Base-by-base conservation (phyloP, 352 stramenopile genomes). In the Phytophthora quininea region DNA sequence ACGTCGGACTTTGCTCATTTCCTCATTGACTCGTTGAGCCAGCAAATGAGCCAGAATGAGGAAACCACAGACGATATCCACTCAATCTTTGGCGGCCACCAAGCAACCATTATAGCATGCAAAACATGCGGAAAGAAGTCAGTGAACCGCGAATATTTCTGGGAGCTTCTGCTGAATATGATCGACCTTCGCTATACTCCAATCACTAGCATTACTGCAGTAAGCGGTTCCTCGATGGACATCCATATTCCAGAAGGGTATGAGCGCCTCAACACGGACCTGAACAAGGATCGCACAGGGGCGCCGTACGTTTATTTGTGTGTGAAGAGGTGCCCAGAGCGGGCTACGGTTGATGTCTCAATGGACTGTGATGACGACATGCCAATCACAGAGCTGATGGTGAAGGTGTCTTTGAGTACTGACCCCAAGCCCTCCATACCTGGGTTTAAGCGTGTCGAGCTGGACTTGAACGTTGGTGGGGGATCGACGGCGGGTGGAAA, bases 151-250 rank as follows among this genome's bases (percentile, higher is more conserved):
- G 89, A 96, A 55, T 96, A 96, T 66, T 96, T 95, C 57, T 96
- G 89, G 89, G 89, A 96, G 54, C 66, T 96, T 33, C 60, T 96
- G 54, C 72, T 96, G 27, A 96, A 96, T 60, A 94, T 96, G 86
- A 93, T 96, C 43, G 89, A 96, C 54, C 74, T 96, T 38, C 78
- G 84, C 2, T 96, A 96, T 64, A 96, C 89, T 4, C 88, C 89
- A 8, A 96, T 96, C 62, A 96, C 86, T 2, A 84, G 72, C 48
- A 94, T 96, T 67, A 62, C 66, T 0, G 89, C 83, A 4, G 85
- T 96, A 9, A 90, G 73, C n/a, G 89, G 89, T 12, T 84, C 82
- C 6, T 86, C 84, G 15, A 78, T 87, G 52, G 73, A 91, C 15
- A 90, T 96, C 32, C 58, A 74, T 43, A 89, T 77, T 0, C 89